A percentile compares a stretch with the other conserved stretches of the same genome.
Conservation (phyloP, 805 yeast genomes). For the Metschnikowia arizonensis region DNA sequence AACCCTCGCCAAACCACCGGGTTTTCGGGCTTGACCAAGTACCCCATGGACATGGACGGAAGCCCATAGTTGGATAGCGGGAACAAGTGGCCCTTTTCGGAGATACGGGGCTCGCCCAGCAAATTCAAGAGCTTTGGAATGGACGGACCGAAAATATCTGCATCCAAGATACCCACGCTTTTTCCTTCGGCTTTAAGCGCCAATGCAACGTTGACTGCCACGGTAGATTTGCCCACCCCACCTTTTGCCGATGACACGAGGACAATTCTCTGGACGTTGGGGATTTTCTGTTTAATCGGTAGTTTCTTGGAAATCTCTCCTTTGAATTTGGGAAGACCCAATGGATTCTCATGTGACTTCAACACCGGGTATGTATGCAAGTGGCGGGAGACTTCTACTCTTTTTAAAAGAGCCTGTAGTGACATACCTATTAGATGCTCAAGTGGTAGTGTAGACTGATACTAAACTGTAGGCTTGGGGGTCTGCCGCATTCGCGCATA, state of each 20-base stretch:
- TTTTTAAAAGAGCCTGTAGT: not conserved
- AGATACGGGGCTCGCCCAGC: constrained; percentile 62
- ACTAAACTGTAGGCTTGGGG: too few species aligned
- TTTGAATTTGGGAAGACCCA: constrained; percentile 32
- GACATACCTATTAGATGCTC: not conserved
- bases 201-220: constrained; percentile 63
- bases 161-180: constrained; percentile 68
- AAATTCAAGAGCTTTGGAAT: constrained; percentile 69
- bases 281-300: constrained; percentile 52
- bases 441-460: not conserved
- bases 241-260: constrained; percentile 77
- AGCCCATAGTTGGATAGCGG: constrained; percentile 74
- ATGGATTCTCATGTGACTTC: constrained; percentile 34
- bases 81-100: constrained; percentile 48
- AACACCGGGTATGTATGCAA: not conserved
- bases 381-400: not conserved
- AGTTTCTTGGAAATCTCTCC: constrained; percentile 20
- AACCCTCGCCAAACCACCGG: constrained; percentile 85
- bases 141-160: constrained; percentile 83
- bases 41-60: constrained; percentile 89
- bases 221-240: constrained; percentile 80
- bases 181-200: constrained; percentile 52
- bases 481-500: too few species aligned
- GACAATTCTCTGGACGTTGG: constrained; percentile 57
- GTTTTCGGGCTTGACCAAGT: constrained; percentile 58